phyloP scores from a whole-genome alignment of 805 yeast genomes.

The Lipomyces spencermartinsiae region DNA sequence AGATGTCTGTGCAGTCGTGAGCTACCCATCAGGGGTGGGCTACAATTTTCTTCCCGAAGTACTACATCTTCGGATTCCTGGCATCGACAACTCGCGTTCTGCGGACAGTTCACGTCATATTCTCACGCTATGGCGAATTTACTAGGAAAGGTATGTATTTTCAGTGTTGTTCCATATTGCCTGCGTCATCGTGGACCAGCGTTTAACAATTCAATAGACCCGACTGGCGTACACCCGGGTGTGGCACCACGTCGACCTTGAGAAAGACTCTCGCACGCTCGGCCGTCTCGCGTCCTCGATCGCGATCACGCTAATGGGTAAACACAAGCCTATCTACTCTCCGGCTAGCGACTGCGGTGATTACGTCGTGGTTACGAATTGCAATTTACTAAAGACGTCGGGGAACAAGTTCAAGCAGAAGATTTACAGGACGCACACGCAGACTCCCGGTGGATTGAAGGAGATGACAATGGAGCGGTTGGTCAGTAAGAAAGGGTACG shows the following conservation, averaged over 20 bases:
- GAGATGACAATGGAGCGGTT: conserved; percentile 80
- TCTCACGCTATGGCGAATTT: conserved; percentile 48
- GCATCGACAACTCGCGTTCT: not conserved
- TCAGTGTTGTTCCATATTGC: not conserved
- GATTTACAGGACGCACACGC: conserved; percentile 86
- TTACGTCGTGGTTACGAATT: conserved; percentile 95
- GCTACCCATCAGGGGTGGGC: not conserved
- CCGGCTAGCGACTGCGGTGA: conserved; percentile 88
- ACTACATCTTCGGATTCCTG: not conserved
- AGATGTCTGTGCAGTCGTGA: not conserved
- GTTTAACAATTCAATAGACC: conserved; percentile 48
- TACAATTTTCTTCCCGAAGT: not conserved
- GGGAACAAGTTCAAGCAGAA: conserved; percentile 85
- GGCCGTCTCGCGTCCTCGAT: conserved; percentile 92
- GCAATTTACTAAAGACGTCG: conserved; percentile 77
- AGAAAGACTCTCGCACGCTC: conserved; percentile 79
- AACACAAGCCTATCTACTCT: conserved; percentile 91
- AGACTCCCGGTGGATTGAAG: conserved; percentile 83
- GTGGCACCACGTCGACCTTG: conserved; percentile 96
- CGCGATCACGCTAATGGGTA: conserved; percentile 90
- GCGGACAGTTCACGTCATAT: not conserved
- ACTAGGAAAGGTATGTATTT: conserved; percentile 47
- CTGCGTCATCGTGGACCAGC: not conserved
- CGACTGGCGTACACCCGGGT: conserved; percentile 79
- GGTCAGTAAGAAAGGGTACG: conserved; percentile 78